Conservation (phyloP, 352 stramenopile genomes). For the Paralagenidium karlingii region DNA sequence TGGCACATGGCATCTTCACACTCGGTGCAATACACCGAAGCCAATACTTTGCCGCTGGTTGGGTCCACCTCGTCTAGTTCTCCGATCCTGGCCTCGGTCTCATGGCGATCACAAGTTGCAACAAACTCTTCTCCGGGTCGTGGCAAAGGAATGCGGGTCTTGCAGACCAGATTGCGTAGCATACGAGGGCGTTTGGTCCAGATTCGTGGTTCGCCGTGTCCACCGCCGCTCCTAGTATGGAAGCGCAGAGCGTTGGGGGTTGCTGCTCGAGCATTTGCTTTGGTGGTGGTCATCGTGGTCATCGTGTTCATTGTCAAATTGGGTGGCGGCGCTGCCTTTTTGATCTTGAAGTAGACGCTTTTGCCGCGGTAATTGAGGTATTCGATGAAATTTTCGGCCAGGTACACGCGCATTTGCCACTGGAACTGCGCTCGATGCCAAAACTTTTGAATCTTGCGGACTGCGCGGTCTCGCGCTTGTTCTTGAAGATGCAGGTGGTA, state of each 20-base stretch:
- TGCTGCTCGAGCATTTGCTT: too few species aligned
- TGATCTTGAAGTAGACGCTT: too few species aligned
- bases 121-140: constrained; percentile 60
- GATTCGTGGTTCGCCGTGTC: too few species aligned
- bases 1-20: constrained; percentile 60
- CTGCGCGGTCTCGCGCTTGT: constrained; percentile 6
- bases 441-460: constrained; percentile 20
- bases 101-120: constrained; percentile 50
- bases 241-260: too few species aligned
- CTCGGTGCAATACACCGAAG: constrained; percentile 47
- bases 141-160: constrained; percentile 37
- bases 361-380: constrained; percentile 46
- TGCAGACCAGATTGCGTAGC: constrained; percentile 30
- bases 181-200: constrained; percentile 31
- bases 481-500: neutral
- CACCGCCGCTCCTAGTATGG: too few species aligned
- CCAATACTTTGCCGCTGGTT: constrained; percentile 20
- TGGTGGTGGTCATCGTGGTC: too few species aligned
- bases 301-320: too few species aligned
- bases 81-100: constrained; percentile 18
- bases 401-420: constrained; percentile 19
- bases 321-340: too few species aligned
- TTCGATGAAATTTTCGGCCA: constrained; percentile 47
- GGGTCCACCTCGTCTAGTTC: constrained; percentile 1
- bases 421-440: constrained; percentile 40